These are phyloP conservation scores for Podaxis pistillaris DNA, from an alignment of 768 basidiomycete genomes.

Conservation along the genomic window DNA sequence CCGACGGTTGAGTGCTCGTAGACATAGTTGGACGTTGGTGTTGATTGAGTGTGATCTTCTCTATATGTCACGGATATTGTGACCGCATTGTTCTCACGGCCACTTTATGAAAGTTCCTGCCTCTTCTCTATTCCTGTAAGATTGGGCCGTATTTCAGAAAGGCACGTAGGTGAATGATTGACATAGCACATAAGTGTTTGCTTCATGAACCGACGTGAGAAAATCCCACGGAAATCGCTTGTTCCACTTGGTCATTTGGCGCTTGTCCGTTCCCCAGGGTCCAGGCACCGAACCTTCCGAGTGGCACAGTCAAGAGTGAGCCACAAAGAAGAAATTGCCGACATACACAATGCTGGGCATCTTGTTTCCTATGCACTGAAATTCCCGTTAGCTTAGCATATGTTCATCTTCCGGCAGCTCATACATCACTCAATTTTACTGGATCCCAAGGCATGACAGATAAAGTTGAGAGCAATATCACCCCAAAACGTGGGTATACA, in stretches of 20 bases:
- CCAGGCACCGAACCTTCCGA: conserved; percentile 58
- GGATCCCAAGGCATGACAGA: conserved; percentile 56
- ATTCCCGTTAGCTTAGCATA: neutral
- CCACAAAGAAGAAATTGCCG: neutral
- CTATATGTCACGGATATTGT: too few relatives aligned
- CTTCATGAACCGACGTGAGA: conserved; percentile 52
- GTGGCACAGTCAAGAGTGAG: neutral
- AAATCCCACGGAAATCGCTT: conserved; percentile 62
- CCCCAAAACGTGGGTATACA: neutral
- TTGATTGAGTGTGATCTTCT: too few relatives aligned
- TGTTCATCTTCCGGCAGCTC: conserved; percentile 12
- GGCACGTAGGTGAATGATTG: neutral
- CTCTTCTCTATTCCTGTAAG: conserved; percentile 60
- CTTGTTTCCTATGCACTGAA: conserved; percentile 35
- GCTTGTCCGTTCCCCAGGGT: conserved; percentile 56
- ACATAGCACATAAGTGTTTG: neutral
- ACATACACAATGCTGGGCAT: conserved; percentile 47
- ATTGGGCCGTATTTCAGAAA: conserved; percentile 54
- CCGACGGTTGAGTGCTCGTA: too few relatives aligned
- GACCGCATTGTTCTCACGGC: too few relatives aligned
- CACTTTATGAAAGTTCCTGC: conserved; percentile 30
- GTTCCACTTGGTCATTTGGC: conserved; percentile 53
- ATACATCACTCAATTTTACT: conserved; percentile 59
- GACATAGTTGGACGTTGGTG: too few relatives aligned
- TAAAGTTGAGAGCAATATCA: neutral